Base-by-base conservation (phyloP, 495 filamentous ascomycete genomes). In the Neohortaea acidophila region DNA sequence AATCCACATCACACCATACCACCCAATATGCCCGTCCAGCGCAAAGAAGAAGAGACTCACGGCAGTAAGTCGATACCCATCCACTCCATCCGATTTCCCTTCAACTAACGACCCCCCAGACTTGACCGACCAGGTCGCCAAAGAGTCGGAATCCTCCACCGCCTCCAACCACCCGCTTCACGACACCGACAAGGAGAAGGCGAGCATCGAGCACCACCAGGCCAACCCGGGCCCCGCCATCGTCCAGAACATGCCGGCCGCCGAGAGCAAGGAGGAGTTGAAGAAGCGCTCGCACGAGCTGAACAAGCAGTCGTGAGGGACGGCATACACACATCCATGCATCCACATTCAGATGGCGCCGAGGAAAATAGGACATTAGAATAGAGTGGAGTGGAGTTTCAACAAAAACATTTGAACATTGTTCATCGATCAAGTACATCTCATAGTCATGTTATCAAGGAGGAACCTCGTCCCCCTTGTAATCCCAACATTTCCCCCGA, bases 401-500 rank as follows among this genome's bases (percentile, higher is more conserved):
- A 7, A 27, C 24, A n/a, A 7, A 7, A 27, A 27, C 24, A 7
- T 27, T n/a, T 27, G 8, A 27, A 7, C 24, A 27, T 7, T n/a
- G 8, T n/a, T n/a, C 7, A 27, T n/a, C 24, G 8, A 7, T n/a
- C n/a, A 7, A 7, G n/a, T n/a, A 7, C 24, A 27, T n/a, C 24
- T 27, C 24, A n/a, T n/a, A n/a, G n/a, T n/a, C n/a, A n/a, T n/a
- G n/a, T n/a, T 9, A 25, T 66, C 53, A 82, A 17, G 81, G 78
- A 28, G 59, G 40, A 12, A 91, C 62, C 52, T 83, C 79, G 40
- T 74, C 60, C 2, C 78, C 79, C 47, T 73, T 73, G 72, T 75
- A 85, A 63, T 84, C 79, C 78, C 78, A 86, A 52, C 70, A 81
- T 47, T 61, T 59, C 2, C 81, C 80, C 45, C 81, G 67, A 26